These are phyloP conservation scores for Cordyceps cicadae DNA, from an alignment of 2,329 filamentous ascomycete genomes.

Conservation along the genomic window DNA sequence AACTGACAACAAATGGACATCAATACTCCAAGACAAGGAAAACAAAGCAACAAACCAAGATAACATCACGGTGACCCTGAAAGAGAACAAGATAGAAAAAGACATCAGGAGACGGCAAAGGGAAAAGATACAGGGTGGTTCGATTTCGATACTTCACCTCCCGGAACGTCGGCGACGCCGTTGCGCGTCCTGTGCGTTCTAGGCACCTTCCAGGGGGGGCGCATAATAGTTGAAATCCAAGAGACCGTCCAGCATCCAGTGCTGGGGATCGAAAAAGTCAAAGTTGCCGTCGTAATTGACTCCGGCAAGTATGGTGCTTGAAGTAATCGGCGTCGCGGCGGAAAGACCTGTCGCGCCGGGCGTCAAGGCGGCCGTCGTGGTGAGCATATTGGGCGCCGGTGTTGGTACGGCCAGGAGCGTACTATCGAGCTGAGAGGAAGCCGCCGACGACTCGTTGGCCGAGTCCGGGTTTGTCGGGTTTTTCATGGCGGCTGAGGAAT, in stretches of 20 bases:
- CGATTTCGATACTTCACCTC: background rate
- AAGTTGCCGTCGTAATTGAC: slow-evolving; percentile 61
- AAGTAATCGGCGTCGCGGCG: slow-evolving; percentile 28
- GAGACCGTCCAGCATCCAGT: slow-evolving; percentile 86
- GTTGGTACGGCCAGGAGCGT: slow-evolving; percentile 40
- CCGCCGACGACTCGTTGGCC: slow-evolving; percentile 62
- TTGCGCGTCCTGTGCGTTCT: slow-evolving; percentile 14
- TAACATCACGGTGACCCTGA: too few species aligned
- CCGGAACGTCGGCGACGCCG: background rate
- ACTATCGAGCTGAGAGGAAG: slow-evolving; percentile 56
- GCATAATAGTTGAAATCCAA: slow-evolving; percentile 70
- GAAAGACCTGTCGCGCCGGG: slow-evolving; percentile 38
- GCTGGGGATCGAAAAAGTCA: slow-evolving; percentile 85
- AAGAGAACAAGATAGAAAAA: background rate
- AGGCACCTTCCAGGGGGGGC: slow-evolving; percentile 45
- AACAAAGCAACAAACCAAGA: background rate
- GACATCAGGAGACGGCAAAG: background rate
- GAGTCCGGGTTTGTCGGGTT: slow-evolving; percentile 82
- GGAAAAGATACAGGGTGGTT: background rate
- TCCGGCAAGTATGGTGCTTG: slow-evolving; percentile 40
- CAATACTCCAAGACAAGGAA: slow-evolving; percentile 1
- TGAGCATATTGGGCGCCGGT: slow-evolving; percentile 37
- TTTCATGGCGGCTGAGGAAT: slow-evolving; percentile 51
- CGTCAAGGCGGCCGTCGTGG: slow-evolving; percentile 44
- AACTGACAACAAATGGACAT: background rate